Base-by-base conservation (phyloP, 2,329 filamentous ascomycete species). In the Mycogone perniciosa region DNA sequence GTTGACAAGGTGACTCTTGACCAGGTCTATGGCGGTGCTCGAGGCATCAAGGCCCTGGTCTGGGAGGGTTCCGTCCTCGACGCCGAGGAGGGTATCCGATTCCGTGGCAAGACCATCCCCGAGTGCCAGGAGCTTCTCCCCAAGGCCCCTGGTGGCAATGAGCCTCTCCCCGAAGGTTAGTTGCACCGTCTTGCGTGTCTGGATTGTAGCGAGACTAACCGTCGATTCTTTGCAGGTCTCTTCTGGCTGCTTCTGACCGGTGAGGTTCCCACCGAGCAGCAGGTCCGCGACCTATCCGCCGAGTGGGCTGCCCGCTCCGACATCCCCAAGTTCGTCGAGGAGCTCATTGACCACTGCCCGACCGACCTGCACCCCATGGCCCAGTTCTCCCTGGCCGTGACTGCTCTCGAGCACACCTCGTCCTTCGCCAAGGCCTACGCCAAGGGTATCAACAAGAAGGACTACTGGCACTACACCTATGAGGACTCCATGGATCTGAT, bases 401-500 rank as follows among this genome's bases (percentile, higher is more conserved):
- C 88, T 63, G 93, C 93, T 68, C 91, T 99, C 68, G 93, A 99
- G 85, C 91, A 96, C 76, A 92, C 95, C 72, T 97, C 93, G 57
- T 84, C 88, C 60, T 99, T 99, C 76, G 86, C 93, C 72, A 96
- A 96, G 82, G 93, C 93, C 66, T 99, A 99, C 71, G 92, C 91
- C 67, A 95, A 95, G 84, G 93, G 93, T 69, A 89, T 99, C 69
- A 93, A 92, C 85, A 99, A 99, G 88, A 89, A 91, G 75, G 90
- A 97, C 65, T 99, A 99, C 88, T 99, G 93, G 93, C 84, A 86
- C 75, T 91, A 97, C 82, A 96, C 91, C 64, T 99, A 95, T 67
- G 93, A 99, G 84, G 93, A 99, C 78, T 93, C 91, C 57, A 97
- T 99, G 92, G 92, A 99, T 77, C 81, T 99, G 72, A 99, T 99